Conservation (phyloP, 805 yeast genomes). For the Candida pini region DNA sequence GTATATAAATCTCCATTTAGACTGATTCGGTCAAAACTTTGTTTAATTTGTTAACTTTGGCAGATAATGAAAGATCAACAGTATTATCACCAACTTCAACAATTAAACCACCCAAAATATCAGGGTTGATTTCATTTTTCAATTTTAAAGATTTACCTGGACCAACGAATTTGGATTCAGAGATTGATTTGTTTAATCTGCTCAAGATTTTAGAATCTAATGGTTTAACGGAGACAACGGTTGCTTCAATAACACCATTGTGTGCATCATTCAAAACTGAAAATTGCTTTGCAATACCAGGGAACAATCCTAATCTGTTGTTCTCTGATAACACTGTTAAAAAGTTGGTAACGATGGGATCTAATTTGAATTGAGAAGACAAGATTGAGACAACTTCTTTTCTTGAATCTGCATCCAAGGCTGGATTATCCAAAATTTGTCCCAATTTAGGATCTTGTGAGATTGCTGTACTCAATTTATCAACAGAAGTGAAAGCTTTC, state of each 20-base stretch:
- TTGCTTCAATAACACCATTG: constrained; percentile 89
- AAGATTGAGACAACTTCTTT: constrained; percentile 59
- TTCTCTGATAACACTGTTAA: constrained; percentile 84
- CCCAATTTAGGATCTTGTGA: constrained; percentile 58
- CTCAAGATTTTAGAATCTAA: constrained; percentile 75
- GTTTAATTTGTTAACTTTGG: constrained; percentile 86
- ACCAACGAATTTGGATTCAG: constrained; percentile 78
- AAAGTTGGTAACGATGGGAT: constrained; percentile 71
- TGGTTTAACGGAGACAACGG: constrained; percentile 80
- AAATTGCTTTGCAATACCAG: constrained; percentile 64
- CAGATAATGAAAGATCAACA: constrained; percentile 83
- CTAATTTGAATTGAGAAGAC: constrained; percentile 43
- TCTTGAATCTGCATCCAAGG: constrained; percentile 74
- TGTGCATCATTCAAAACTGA: constrained; percentile 77
- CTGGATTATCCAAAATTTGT: constrained; percentile 71
- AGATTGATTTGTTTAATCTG: constrained; percentile 73
- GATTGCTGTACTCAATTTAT: constrained; percentile 49
- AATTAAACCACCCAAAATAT: constrained; percentile 90
- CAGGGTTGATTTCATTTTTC: constrained; percentile 78
- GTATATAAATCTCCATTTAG: constrained; percentile 40
- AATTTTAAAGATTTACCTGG: constrained; percentile 80
- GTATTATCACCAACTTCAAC: constrained; percentile 97
- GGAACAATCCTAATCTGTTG: constrained; percentile 79
- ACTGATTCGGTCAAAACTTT: constrained; percentile 80
- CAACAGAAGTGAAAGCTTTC: constrained; percentile 58